Conservation (phyloP, 2,329 filamentous ascomycete genomes). For the Xylariaceae sp. region DNA sequence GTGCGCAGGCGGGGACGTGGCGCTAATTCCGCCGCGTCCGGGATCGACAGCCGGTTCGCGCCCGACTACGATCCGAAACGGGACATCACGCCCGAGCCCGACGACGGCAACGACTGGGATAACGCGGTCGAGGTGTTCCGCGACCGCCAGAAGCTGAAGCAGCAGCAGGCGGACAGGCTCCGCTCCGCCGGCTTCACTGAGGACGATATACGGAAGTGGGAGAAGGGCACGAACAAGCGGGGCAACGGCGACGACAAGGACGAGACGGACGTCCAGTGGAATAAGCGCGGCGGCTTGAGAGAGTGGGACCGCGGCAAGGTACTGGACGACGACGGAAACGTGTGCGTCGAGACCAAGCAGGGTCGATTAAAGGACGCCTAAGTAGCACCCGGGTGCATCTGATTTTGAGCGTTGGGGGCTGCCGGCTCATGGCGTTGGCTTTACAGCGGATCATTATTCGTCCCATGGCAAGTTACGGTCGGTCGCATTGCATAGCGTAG, state of each 20-base stretch:
- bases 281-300: conserved; percentile 64
- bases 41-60: conserved; percentile 82
- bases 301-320: conserved; percentile 64
- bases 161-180: conserved; percentile 74
- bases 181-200: conserved; percentile 79
- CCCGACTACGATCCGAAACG: conserved; percentile 60
- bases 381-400: background rate
- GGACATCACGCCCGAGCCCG: conserved; percentile 56
- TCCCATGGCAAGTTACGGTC: background rate
- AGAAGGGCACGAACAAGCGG: conserved; percentile 61
- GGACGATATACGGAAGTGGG: conserved; percentile 72
- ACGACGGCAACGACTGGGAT: conserved; percentile 69
- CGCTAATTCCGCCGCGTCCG: conserved; percentile 59
- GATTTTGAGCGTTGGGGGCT: background rate
- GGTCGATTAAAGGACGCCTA: conserved; percentile 15
- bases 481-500: conserved; percentile 9
- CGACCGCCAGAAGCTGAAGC: conserved; percentile 78
- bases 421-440: no score
- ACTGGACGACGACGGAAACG: conserved; percentile 20
- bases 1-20: conserved; percentile 71
- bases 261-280: conserved; percentile 73
- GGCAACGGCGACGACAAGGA: conserved; percentile 63
- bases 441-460: no score
- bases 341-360: conserved; percentile 20
- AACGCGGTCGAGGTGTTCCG: conserved; percentile 76